Evolutionary conservation across 176 grass and related monocot species (phyloP).

Genomic region (Lolium perenne): DNA sequence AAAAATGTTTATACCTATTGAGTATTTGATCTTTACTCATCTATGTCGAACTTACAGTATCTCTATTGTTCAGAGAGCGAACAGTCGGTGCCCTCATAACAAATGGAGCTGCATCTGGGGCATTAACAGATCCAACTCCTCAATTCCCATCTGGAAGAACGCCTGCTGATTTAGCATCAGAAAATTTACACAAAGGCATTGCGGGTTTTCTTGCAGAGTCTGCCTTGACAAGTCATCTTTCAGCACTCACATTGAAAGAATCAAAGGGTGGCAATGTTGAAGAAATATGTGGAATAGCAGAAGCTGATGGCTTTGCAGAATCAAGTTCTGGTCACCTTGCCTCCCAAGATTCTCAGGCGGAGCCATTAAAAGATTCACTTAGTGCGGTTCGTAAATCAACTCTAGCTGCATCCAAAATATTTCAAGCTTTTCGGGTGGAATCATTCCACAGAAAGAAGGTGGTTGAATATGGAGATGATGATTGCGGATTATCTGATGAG

Average conservation of each 20-base stretch:
- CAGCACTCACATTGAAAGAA: conserved; percentile 78
- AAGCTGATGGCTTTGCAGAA: conserved; percentile 46
- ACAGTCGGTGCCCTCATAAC: conserved; percentile 74
- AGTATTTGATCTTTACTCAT: not conserved
- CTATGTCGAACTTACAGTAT: not conserved
- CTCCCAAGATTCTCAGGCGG: conserved; percentile 60
- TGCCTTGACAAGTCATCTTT: conserved; percentile 94
- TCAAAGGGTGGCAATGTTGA: conserved; percentile 55
- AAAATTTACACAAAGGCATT: conserved; percentile 96
- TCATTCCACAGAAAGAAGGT: conserved; percentile 98
- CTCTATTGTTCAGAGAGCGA: conserved; percentile 65
- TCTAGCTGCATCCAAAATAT: conserved; percentile 94
- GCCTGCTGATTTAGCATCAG: conserved; percentile 94
- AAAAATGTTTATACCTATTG: not conserved
- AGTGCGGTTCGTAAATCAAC: conserved; percentile 92
- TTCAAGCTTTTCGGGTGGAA: conserved; percentile 95
- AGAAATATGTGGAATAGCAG: conserved; percentile 48
- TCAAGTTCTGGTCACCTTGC: conserved; percentile 50
- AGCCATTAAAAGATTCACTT: conserved; percentile 83
- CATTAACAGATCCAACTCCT: conserved; percentile 87
- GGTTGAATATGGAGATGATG: conserved; percentile 79
- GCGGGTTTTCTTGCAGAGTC: conserved; percentile 95
- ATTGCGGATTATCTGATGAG: conserved; percentile 81
- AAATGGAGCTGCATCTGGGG: conserved; percentile 76
- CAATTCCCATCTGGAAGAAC: conserved; percentile 88